Evolutionary conservation across 192 early-diverging fungal species (phyloP).

Genomic region (Entophlyctis helioformis): DNA sequence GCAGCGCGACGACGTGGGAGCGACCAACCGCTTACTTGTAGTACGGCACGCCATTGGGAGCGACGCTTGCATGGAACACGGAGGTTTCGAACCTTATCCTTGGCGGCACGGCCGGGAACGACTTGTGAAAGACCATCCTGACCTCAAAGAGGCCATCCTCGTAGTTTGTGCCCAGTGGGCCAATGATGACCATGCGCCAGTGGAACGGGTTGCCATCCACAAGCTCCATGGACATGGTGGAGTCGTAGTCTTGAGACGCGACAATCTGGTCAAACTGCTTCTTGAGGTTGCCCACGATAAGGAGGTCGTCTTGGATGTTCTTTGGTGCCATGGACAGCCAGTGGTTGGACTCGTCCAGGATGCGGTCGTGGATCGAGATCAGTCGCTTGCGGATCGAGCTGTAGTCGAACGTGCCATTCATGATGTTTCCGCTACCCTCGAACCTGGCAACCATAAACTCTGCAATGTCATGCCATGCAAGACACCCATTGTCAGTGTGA

Average conservation of each 20-base stretch:
- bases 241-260: constrained; percentile 31
- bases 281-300: constrained; percentile 37
- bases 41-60: constrained; percentile 41
- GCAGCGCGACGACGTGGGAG: not conserved
- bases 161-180: constrained; percentile 37
- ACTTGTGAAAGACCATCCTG: constrained; percentile 40
- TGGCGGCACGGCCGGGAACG: constrained; percentile 40
- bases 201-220: constrained; percentile 43
- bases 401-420: constrained; percentile 20
- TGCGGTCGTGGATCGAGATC: constrained; percentile 18
- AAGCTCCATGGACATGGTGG: constrained; percentile 31
- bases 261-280: constrained; percentile 44
- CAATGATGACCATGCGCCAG: constrained; percentile 40
- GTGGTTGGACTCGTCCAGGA: constrained; percentile 35
- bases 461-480: too few relatives aligned
- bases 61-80: constrained; percentile 50
- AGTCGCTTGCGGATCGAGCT: too few relatives aligned
- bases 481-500: too few relatives aligned
- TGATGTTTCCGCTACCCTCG: too few relatives aligned
- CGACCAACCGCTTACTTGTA: constrained; percentile 15
- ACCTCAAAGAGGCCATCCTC: constrained; percentile 50
- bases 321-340: too few relatives aligned
- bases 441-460: too few relatives aligned
- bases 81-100: constrained; percentile 38
- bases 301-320: too few relatives aligned